Evolutionary conservation across 148 eudicot genomes (phyloP).

Genomic region (Talinum fruticosum): DNA sequence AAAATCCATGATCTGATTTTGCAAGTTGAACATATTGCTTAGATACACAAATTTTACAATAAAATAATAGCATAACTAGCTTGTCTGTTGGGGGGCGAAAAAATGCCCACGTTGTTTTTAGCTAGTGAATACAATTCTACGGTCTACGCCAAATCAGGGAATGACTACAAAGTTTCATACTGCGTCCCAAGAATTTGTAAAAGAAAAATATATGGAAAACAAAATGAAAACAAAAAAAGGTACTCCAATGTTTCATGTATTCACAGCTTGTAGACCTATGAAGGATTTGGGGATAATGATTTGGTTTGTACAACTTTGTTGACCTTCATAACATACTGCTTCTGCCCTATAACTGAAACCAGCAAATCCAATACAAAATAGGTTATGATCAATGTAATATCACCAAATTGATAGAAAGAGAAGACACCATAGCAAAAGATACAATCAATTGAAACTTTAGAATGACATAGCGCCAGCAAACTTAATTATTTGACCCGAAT

Average conservation of each 20-base stretch:
- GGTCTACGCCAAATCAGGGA: not conserved
- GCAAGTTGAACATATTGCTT: no score
- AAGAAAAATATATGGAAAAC: not conserved
- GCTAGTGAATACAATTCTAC: not conserved
- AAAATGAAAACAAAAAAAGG: no score
- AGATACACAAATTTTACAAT: no score
- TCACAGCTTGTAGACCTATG: not conserved
- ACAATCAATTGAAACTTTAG: not conserved
- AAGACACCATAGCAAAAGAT: not conserved
- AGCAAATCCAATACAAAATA: not conserved
- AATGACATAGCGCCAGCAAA: not conserved
- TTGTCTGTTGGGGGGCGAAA: no score
- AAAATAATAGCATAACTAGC: no score
- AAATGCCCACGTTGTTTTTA: not conserved
- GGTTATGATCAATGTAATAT: not conserved
- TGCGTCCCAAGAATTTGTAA: not conserved
- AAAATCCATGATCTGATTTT: no score
- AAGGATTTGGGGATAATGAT: not conserved
- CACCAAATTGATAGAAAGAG: not conserved
- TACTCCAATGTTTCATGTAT: not conserved
- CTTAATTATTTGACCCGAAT: no score
- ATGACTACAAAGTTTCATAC: not conserved
- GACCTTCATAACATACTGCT: not conserved
- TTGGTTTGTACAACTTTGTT: not conserved
- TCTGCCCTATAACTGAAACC: not conserved